These are phyloP conservation scores for Volvox reticuliferus DNA, from an alignment of 139 green algal genomes.

Conservation along the genomic window DNA sequence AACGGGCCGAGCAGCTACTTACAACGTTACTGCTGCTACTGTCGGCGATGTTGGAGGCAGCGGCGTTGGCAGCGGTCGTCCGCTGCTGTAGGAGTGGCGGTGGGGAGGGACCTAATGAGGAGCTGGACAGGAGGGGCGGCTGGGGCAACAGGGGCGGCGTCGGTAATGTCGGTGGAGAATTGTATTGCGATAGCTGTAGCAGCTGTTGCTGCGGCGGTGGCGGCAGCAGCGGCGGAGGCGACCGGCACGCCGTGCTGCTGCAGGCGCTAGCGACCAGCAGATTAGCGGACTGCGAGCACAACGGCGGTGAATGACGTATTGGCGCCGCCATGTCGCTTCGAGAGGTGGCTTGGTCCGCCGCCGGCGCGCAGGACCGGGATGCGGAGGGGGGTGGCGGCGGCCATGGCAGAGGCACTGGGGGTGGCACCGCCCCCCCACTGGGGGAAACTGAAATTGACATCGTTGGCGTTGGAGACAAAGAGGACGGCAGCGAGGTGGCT, in stretches of 20 bases:
- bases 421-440: no score
- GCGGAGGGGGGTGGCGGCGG: neutral
- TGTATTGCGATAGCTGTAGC: neutral
- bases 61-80: neutral
- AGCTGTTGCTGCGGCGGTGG: neutral
- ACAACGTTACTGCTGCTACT: neutral
- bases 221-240: neutral
- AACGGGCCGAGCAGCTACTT: neutral
- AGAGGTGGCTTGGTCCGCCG: neutral
- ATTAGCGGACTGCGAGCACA: neutral
- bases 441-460: neutral
- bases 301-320: neutral
- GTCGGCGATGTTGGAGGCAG: neutral
- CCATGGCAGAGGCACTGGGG: neutral
- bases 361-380: neutral
- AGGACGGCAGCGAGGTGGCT: neutral
- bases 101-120: neutral
- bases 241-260: neutral
- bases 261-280: neutral
- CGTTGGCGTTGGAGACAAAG: neutral
- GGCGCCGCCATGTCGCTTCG: neutral
- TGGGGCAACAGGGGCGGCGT: neutral
- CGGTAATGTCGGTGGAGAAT: neutral
- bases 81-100: constrained; percentile 8
- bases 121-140: neutral